These are phyloP conservation scores for Starmerella apicola DNA, from an alignment of 805 yeast species.

Conservation along the genomic window DNA sequence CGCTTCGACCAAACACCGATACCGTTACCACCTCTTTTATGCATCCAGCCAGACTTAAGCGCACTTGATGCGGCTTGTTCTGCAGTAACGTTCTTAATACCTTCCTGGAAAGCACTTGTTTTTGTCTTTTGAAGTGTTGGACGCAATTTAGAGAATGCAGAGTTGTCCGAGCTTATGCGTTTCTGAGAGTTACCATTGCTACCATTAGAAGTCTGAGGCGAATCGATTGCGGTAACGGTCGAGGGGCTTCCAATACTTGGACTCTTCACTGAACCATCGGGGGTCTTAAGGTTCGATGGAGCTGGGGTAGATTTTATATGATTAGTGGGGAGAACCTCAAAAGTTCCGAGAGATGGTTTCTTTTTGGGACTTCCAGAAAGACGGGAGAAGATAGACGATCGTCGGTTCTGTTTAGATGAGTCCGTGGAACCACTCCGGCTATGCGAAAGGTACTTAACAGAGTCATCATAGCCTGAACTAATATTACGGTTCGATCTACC, in stretches of 20 bases:
- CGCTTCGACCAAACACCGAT: constrained; percentile 88
- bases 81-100: constrained; percentile 64
- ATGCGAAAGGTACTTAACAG: constrained; percentile 3
- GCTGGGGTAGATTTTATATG: not conserved
- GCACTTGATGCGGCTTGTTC: constrained; percentile 67
- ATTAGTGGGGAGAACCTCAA: constrained; percentile 16
- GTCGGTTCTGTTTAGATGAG: constrained; percentile 15
- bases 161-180: constrained; percentile 7
- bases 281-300: not conserved
- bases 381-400: constrained; percentile 13
- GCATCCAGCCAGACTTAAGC: constrained; percentile 87
- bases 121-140: constrained; percentile 26
- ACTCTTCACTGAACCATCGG: not conserved
- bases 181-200: constrained; percentile 3
- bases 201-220: not conserved
- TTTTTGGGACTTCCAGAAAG: constrained; percentile 12
- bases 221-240: not conserved
- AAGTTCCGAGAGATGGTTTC: not conserved
- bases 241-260: not conserved
- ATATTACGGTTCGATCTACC: constrained; percentile 1
- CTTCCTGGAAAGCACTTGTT: constrained; percentile 48
- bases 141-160: constrained; percentile 24
- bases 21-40: constrained; percentile 73
- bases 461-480: not conserved
- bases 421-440: constrained; percentile 7